These are phyloP conservation scores for Stemphylium lycopersici DNA, from an alignment of 2,329 filamentous ascomycete genomes.

Conservation along the genomic window DNA sequence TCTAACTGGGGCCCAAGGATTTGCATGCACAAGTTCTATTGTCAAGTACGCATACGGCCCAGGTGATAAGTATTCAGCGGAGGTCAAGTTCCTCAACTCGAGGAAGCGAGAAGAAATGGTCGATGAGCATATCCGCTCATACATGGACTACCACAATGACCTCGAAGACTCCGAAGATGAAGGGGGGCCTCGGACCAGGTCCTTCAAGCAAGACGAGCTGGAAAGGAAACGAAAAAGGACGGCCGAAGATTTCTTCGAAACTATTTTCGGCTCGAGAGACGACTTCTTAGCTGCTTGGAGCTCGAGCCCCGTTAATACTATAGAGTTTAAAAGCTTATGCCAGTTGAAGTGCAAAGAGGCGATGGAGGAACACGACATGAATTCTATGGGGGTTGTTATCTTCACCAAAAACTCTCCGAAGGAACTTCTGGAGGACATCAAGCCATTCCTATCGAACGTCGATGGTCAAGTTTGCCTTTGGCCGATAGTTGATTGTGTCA, in stretches of 20 bases:
- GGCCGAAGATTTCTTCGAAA: slow-evolving; percentile 27
- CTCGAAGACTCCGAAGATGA: slow-evolving; percentile 26
- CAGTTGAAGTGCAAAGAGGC: slow-evolving; percentile 25
- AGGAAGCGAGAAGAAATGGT: slow-evolving; percentile 20
- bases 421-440: slow-evolving; percentile 18
- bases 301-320: slow-evolving; percentile 2
- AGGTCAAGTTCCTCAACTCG: slow-evolving; percentile 22
- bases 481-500: slow-evolving; percentile 33
- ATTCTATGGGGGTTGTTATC: neutral
- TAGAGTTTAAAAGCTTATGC: slow-evolving; percentile 21
- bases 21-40: slow-evolving; percentile 27
- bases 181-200: slow-evolving; percentile 1
- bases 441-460: slow-evolving; percentile 25
- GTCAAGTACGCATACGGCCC: slow-evolving; percentile 15
- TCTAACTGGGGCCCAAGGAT: slow-evolving; percentile 26
- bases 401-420: slow-evolving; percentile 2
- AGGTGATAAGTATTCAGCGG: slow-evolving; percentile 12
- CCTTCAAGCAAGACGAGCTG: slow-evolving; percentile 15
- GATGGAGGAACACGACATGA: slow-evolving; percentile 1
- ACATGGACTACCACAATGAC: slow-evolving; percentile 20
- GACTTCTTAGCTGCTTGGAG: slow-evolving; percentile 19
- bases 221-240: slow-evolving; percentile 25
- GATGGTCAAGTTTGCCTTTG: slow-evolving; percentile 22
- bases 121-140: slow-evolving; percentile 20
- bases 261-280: slow-evolving; percentile 23